Evolutionary conservation across 1,284 basidiomycete species (phyloP), one percentile per base, ranked within the genome.

Genomic region (Microbotryum saponariae): DNA sequence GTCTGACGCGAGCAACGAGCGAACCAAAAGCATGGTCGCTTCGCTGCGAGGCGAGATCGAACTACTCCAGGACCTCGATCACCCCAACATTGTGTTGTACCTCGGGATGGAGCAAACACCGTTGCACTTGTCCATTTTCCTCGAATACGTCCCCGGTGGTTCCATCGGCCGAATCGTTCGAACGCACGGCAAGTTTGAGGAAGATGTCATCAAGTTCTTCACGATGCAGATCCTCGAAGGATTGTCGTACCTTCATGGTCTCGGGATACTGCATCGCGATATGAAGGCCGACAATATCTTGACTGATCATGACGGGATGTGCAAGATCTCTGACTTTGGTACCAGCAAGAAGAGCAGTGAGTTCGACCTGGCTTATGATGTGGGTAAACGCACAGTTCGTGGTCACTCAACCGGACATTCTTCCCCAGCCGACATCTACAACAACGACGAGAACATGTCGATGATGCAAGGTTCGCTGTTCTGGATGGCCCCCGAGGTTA

Each of bases 401-500:
- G 4, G 18, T 7, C 6, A 6, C 53, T 54, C 33, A 47, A n/a
- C 14, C 20, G 20, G 6, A 48, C 48, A 21, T 51, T 25, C 6
- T 58, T 44, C 45, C 21, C 18, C 84, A 59, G 83, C 85, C 62
- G 89, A 94, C 70, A 88, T 93, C 64, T 85, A 91, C 71, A 85
- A 86, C 70, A 87, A 88, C 64, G 82, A 83, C 61, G 87, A 83
- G 2, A 88, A 89, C 54, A 78, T 78, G 77, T 77, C 76, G 25
- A 42, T 42, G 37, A 89, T 99, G 86, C 89, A 92, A 76, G 96
- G 96, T 21, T 93, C 91, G 20, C 88, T 97, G 53, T 98, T 97
- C 76, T 99, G 96, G 78, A 99, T 98, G 94, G 94, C 96, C 8
- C 96, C 94, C 1, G 94, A 99, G 78, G 91, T 98, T 46, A 84